Evolutionary conservation across 148 eudicot species (phyloP).

Genomic region (Limonium bicolor): DNA sequence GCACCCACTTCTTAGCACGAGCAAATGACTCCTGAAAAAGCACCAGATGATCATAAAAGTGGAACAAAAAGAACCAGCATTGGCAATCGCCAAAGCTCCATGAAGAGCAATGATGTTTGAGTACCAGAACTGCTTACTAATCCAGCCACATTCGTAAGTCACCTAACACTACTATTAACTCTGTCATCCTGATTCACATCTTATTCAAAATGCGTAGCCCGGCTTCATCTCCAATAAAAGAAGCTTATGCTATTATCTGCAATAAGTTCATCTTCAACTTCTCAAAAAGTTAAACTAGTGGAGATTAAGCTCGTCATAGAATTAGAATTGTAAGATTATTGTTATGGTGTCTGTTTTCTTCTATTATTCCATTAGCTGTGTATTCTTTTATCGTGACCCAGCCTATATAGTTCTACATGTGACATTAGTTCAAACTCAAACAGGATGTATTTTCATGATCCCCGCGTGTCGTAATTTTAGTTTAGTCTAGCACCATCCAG

Average conservation of each 20-base stretch:
- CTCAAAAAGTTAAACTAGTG: too few species aligned
- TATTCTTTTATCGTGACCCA: neutral
- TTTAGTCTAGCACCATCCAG: neutral
- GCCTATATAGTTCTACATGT: neutral
- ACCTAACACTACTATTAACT: neutral
- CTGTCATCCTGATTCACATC: neutral
- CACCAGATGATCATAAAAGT: too few species aligned
- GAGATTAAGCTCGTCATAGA: too few species aligned
- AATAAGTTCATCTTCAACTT: too few species aligned
- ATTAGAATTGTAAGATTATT: too few species aligned
- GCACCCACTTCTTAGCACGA: slow-evolving; percentile 58
- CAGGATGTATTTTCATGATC: too few species aligned
- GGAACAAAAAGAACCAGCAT: neutral
- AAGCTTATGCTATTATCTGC: too few species aligned
- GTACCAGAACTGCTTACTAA: neutral
- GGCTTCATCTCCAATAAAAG: too few species aligned
- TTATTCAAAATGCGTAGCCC: too few species aligned
- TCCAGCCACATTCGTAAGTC: too few species aligned
- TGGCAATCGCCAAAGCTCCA: neutral
- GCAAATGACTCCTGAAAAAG: slow-evolving; percentile 43
- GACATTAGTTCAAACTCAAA: neutral
- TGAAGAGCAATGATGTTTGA: neutral
- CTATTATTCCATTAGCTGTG: too few species aligned
- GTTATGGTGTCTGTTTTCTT: too few species aligned
- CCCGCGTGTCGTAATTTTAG: neutral